Base-by-base conservation (phyloP, 2,329 filamentous ascomycete genomes). In the Fusarium coicis region DNA sequence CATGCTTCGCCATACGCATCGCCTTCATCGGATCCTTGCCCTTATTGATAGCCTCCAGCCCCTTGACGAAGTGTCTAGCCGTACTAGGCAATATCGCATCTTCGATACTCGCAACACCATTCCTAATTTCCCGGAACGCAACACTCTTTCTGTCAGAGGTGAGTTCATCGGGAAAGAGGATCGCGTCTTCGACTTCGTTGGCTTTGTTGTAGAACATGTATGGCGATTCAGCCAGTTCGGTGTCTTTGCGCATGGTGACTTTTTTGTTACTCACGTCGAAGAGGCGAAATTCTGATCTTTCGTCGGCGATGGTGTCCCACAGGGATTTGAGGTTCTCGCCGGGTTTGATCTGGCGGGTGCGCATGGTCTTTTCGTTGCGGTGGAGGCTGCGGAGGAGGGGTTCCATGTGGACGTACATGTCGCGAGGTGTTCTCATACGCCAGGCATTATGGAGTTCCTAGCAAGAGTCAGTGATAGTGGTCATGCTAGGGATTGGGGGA, bases 161-260 rank as follows among this genome's bases (percentile, higher is more conserved):
- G 1, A 69, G 28, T 32, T 79, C 78, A 9, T 79, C 73, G 1
- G 77, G 77, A 15, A 80, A 80, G 19, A 80, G 37, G 10, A 80
- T 52, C 5, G 46, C 59, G 14, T 80, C 78, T 44, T 80, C 77
- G 7, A 47, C 65, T 4, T 49, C 52, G 23, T 78, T 76, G 16
- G 63, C 75, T 11, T 75, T 49, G 58, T 74, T 80, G 52, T 80
- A 80, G 59, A 79, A 80, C 53, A 75, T 56, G 52, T 79, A 79
- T 3, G 65, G 64, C 0, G 55, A 61, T 6, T 34, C 16, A 10
- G 46, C 50, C 15, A 71, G 4, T 1, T 74, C 76, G 2, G 32
- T 15, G 3, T 52, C 44, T 14, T 23, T 59, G 14, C 58, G 66
- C 14, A 15, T 52, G 9, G 52, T 74, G 7, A 77, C 28, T 0